Evolutionary conservation across 2,329 filamentous ascomycete genomes (phyloP).

Genomic region (Neonectria neomacrospora): DNA sequence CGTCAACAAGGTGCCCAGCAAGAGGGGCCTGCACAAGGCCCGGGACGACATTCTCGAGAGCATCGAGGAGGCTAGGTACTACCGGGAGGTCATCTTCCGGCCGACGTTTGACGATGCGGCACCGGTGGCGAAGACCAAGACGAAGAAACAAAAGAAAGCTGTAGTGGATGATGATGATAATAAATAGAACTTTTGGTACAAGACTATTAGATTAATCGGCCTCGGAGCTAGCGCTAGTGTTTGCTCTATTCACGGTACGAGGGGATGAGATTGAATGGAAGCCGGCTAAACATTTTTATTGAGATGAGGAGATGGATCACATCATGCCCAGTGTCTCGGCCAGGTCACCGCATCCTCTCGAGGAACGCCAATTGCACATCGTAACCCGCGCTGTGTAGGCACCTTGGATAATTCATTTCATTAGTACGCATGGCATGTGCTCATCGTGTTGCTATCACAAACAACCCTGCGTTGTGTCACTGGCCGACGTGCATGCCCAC

Average conservation of each 20-base stretch:
- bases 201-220: not conserved
- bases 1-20: conserved; percentile 72
- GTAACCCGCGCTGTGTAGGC: not conserved
- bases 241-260: not conserved
- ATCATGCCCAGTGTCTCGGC: not conserved
- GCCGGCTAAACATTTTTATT: not conserved
- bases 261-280: not conserved
- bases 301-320: not conserved
- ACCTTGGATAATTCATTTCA: not conserved
- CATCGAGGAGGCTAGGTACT: conserved; percentile 90
- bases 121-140: conserved; percentile 38
- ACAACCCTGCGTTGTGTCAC: not conserved
- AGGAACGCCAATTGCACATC: not conserved
- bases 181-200: not conserved
- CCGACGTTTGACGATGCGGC: conserved; percentile 44
- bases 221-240: not conserved
- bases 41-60: conserved; percentile 93
- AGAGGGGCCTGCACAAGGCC: conserved; percentile 83
- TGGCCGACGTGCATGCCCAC: no score
- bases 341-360: not conserved
- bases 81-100: conserved; percentile 76
- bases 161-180: not conserved
- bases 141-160: conserved; percentile 22
- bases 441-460: not conserved
- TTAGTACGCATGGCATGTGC: not conserved